phyloP scores from a whole-genome alignment of 768 basidiomycete species.

The Lactifluus hygrophoroides region DNA sequence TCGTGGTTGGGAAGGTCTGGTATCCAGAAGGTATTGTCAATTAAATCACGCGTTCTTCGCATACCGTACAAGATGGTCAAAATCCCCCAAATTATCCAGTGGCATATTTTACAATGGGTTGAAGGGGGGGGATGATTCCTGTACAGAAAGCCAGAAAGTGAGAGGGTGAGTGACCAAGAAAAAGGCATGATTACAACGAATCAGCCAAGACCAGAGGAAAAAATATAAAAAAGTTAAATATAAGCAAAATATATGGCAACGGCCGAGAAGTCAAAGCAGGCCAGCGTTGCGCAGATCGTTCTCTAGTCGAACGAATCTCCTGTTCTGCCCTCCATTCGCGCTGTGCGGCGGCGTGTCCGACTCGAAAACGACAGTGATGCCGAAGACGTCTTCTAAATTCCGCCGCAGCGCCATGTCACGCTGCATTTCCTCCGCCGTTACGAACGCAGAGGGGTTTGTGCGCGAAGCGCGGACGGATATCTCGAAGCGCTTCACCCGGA shows the following conservation, averaged over 20 bases:
- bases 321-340: neutral
- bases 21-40: neutral
- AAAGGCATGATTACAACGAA: neutral
- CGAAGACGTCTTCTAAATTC: slow-evolving; percentile 17
- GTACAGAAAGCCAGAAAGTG: neutral
- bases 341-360: neutral
- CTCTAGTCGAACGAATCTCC: slow-evolving; percentile 2
- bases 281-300: slow-evolving; percentile 18
- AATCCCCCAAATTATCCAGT: neutral
- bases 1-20: neutral
- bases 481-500: slow-evolving; percentile 84
- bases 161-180: neutral
- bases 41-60: neutral
- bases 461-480: slow-evolving; percentile 45
- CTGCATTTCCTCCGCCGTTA: slow-evolving; percentile 8
- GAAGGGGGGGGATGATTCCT: neutral
- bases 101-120: slow-evolving; percentile 2
- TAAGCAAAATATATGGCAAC: neutral
- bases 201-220: neutral
- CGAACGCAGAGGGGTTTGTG: neutral
- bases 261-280: neutral
- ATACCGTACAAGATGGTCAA: neutral
- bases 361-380: slow-evolving; percentile 7
- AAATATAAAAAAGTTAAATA: neutral
- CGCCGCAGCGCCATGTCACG: slow-evolving; percentile 8